Percentiles rank a stretch among this genome's conserved stretches.
phyloP scores from a whole-genome alignment of 2,329 filamentous ascomycete species.

The Cryphonectria radicalis region DNA sequence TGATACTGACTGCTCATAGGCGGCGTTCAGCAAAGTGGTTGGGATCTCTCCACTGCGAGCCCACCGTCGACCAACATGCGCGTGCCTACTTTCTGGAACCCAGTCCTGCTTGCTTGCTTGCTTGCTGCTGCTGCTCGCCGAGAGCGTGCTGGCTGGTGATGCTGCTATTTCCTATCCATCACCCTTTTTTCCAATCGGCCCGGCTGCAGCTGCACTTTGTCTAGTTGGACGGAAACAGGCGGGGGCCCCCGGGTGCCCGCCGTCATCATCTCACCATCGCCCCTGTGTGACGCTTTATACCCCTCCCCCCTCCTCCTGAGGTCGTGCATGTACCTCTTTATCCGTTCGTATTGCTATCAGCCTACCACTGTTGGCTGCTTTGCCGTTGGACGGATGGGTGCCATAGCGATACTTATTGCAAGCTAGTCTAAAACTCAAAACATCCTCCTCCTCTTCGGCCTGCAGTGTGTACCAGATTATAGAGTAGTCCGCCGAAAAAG shows the following conservation, averaged over 20 bases:
- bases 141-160: too few species aligned
- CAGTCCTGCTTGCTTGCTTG: neutral
- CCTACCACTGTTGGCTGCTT: neutral
- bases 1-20: neutral
- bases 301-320: neutral
- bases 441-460: neutral
- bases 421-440: neutral
- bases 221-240: neutral
- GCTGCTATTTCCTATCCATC: neutral
- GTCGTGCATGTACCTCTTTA: neutral
- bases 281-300: neutral
- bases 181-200: neutral
- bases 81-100: neutral
- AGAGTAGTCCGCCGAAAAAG: neutral
- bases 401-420: neutral
- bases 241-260: neutral
- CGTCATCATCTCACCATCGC: neutral
- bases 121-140: neutral
- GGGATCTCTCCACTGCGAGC: neutral
- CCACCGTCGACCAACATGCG: conserved; percentile 1
- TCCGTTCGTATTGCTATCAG: neutral
- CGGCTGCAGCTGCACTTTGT: neutral
- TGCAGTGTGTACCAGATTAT: neutral
- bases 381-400: neutral
- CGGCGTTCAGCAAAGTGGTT: neutral